Evolutionary conservation across 108 stramenopile species (phyloP), one percentile per base, ranked within the genome.

Genomic region (Seminavis robusta): DNA sequence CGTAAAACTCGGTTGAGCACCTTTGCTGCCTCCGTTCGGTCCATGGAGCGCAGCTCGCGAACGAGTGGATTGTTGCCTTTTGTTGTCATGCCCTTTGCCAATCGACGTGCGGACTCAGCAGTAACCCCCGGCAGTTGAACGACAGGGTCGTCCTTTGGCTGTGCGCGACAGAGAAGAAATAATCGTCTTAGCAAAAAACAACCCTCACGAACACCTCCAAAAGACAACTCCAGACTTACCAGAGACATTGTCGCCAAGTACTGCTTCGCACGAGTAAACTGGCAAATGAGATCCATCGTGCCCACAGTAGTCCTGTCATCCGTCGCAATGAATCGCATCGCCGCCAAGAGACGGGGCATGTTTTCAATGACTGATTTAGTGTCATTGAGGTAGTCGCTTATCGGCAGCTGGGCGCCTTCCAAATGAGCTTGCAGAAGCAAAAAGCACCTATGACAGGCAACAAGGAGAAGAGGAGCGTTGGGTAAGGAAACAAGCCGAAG

Each of bases 321-420:
- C 0, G 17, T 5, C 21, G 92, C 83, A 49, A 98, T 70, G 58
- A 86, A 96, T n/a, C 95, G 67, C 89, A 98, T 90, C 5, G 98
- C 99, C 17, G 95, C 94, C 11, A 99, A 61, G 31, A 99, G 74
- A 31, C 99, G 88, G 41, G 95, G 86, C 10, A 95, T 59, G 59
- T 97, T 97, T 51, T 99, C 99, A 49, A 98, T 69, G 26, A 98
- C 97, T 23, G 83, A 77, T 63, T 81, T 83, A 26, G 95, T 92
- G 69, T 99, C 99, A 56, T 95, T 98, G 52, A 94, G 78, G 65
- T 96, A 99, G 64, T 99, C 98, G 47, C 83, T 86, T 34, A 98
- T 97, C 3, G 99, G 99, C 59, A 97, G 83, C 31, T 79, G 68
- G n/a, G 67, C 63, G 31, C 78, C 72, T 38, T 76, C 74, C 17